Conservation (phyloP, 208 protist genomes). For the Wallacemonas rigidus region DNA sequence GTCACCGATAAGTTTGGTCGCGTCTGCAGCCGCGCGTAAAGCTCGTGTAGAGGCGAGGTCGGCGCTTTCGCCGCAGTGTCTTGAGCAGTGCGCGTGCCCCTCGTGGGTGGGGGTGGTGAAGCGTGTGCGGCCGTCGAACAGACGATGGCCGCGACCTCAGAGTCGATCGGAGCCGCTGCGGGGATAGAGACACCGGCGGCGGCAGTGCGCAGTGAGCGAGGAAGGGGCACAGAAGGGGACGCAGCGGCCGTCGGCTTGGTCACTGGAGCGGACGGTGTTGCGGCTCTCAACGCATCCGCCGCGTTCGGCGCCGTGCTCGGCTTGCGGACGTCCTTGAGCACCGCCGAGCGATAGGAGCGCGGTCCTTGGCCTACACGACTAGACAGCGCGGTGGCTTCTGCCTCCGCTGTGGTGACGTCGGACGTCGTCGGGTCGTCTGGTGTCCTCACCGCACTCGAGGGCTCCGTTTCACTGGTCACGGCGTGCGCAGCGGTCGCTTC, state of each 20-base stretch:
- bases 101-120: too few species aligned
- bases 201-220: conserved; percentile 5
- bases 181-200: background rate
- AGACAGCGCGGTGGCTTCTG: too few species aligned
- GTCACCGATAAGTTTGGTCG: background rate
- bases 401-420: too few species aligned
- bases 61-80: background rate
- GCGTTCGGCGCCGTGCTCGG: background rate
- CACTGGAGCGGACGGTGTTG: background rate
- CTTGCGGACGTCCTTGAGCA: background rate
- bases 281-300: background rate
- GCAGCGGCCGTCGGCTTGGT: background rate
- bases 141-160: too few species aligned
- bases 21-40: conserved; percentile 11
- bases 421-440: too few species aligned
- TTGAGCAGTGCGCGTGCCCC: too few species aligned
- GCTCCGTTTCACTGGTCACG: too few species aligned
- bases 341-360: conserved; percentile 8
- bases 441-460: too few species aligned
- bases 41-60: background rate
- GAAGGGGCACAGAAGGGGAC: conserved; percentile 1
- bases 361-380: background rate
- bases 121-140: too few species aligned
- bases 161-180: background rate
- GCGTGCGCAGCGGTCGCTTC: background rate